Conservation (phyloP, 208 protist genomes). For the Trypanosoma melophagium region DNA sequence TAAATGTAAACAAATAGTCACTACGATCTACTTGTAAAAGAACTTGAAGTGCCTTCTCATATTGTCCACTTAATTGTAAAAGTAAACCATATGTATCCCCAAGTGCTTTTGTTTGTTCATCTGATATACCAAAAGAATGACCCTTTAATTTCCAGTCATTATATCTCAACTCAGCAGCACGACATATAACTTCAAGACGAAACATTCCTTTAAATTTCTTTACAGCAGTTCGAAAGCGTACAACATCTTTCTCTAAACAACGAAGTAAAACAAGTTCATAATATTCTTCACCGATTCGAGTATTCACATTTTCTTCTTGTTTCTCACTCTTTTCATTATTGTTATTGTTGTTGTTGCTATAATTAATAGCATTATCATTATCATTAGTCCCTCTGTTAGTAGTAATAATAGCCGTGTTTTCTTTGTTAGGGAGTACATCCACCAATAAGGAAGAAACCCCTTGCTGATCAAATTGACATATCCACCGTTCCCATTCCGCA, state of each 20-base stretch:
- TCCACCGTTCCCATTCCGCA: constrained; percentile 68
- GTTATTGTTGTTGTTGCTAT: not conserved
- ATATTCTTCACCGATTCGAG: constrained; percentile 49
- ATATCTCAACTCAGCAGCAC: constrained; percentile 43
- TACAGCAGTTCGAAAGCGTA: constrained; percentile 34
- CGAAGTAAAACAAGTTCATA: constrained; percentile 75
- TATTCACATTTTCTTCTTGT: not conserved
- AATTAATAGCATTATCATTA: not conserved
- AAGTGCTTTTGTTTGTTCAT: constrained; percentile 40
- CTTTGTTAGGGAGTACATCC: constrained; percentile 40
- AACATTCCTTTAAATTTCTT: constrained; percentile 36
- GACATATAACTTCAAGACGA: constrained; percentile 33
- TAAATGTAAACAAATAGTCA: constrained; percentile 48
- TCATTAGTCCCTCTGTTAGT: too few species aligned
- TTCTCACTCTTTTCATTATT: not conserved
- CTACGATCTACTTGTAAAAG: constrained; percentile 48
- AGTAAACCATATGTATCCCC: constrained; percentile 58
- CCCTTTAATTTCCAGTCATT: constrained; percentile 16
- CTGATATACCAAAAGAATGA: not conserved
- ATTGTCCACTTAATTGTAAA: constrained; percentile 37
- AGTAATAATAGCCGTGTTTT: not conserved
- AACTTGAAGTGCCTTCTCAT: constrained; percentile 67
- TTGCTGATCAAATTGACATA: constrained; percentile 58
- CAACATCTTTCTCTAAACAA: constrained; percentile 42
- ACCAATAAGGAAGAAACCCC: constrained; percentile 54